These are phyloP conservation scores for Rhamnella rubrinervis DNA, from an alignment of 331 rosid species.

Conservation along the genomic window DNA sequence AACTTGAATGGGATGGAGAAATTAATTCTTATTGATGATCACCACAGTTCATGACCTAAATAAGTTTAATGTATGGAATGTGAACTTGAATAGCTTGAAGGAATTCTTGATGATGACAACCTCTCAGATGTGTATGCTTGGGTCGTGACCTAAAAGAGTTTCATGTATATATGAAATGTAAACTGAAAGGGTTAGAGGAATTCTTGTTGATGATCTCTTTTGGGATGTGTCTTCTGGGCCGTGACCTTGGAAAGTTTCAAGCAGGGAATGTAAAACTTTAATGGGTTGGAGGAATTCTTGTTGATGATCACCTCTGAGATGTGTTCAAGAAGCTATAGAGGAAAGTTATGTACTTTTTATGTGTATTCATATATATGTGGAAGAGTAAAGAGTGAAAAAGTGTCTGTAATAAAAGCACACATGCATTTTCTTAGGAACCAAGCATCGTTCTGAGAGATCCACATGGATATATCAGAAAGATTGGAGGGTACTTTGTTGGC, in stretches of 20 bases:
- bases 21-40: too few relatives aligned
- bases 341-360: not conserved
- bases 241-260: too few relatives aligned
- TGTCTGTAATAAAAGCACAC: not conserved
- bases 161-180: too few relatives aligned
- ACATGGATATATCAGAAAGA: not conserved
- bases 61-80: too few relatives aligned
- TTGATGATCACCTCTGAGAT: not conserved
- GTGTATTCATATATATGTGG: not conserved
- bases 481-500: too few relatives aligned
- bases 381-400: not conserved
- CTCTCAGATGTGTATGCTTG: not conserved
- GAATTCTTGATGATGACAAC: not conserved
- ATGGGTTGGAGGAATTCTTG: not conserved
- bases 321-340: conserved; percentile 6
- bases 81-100: too few relatives aligned
- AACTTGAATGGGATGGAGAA: too few relatives aligned
- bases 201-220: not conserved
- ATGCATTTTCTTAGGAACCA: not conserved
- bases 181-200: not conserved
- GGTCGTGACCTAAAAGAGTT: too few relatives aligned
- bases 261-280: too few relatives aligned
- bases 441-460: conserved; percentile 5
- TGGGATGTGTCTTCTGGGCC: not conserved
- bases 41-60: not conserved